Evolutionary conservation across 2,329 filamentous ascomycete genomes (phyloP).

Genomic region (Claviceps spartinae): DNA sequence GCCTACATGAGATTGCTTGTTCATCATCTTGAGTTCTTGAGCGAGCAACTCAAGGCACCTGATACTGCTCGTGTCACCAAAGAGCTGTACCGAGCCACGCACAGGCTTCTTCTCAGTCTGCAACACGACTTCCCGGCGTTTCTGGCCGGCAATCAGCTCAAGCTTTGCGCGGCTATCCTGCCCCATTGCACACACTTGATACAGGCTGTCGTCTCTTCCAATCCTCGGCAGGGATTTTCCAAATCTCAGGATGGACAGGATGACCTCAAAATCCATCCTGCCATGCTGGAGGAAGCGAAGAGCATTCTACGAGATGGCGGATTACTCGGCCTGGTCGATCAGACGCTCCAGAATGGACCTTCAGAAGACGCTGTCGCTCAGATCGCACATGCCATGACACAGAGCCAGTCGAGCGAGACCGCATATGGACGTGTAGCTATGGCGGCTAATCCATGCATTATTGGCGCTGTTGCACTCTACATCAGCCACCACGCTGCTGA

Average conservation of each 20-base stretch:
- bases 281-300: slow-evolving; percentile 49
- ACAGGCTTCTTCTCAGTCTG: slow-evolving; percentile 72
- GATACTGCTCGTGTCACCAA: slow-evolving; percentile 57
- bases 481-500: slow-evolving; percentile 61
- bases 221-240: slow-evolving; percentile 48
- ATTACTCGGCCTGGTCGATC: slow-evolving; percentile 46
- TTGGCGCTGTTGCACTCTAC: slow-evolving; percentile 75
- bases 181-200: slow-evolving; percentile 75
- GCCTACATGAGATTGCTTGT: slow-evolving; percentile 61
- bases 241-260: slow-evolving; percentile 62
- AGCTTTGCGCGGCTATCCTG: slow-evolving; percentile 69
- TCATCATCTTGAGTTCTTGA: slow-evolving; percentile 58
- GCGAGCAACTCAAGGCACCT: slow-evolving; percentile 63
- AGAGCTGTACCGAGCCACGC: slow-evolving; percentile 70
- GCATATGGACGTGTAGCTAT: slow-evolving; percentile 54
- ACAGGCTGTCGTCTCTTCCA: slow-evolving; percentile 76
- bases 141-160: slow-evolving; percentile 72
- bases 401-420: slow-evolving; percentile 41
- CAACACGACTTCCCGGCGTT: slow-evolving; percentile 95
- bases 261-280: slow-evolving; percentile 55
- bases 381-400: slow-evolving; percentile 60
- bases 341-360: slow-evolving; percentile 45
- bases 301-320: slow-evolving; percentile 39
- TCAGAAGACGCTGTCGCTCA: slow-evolving; percentile 63
- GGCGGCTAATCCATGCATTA: slow-evolving; percentile 53